Percentiles rank a stretch among this genome's conserved stretches.
Evolutionary conservation across 1,284 basidiomycete species (phyloP).

Genomic region (Moesziomyces globuligerus): DNA sequence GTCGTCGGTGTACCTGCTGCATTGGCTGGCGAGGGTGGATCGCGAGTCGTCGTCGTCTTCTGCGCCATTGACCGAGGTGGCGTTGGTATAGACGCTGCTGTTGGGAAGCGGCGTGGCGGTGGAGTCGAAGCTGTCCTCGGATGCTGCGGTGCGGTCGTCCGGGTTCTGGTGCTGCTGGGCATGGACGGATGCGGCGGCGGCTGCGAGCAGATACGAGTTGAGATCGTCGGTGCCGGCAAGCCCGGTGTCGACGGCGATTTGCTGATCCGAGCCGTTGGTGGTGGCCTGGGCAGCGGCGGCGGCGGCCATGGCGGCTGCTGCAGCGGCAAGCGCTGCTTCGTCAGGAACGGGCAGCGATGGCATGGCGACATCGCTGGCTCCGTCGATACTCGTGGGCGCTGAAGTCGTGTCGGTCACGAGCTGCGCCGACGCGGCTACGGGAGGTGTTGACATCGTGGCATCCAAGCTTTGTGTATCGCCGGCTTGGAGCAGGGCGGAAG

Average conservation of each 20-base stretch:
- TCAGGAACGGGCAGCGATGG: conserved; percentile 23
- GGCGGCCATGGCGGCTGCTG: conserved; percentile 45
- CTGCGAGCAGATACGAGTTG: conserved; percentile 47
- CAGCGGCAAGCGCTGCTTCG: conserved; percentile 41
- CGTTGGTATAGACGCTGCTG: conserved; percentile 17
- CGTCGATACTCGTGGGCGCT: conserved; percentile 1
- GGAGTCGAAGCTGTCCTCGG: conserved; percentile 16
- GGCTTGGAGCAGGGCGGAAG: neutral
- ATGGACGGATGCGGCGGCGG: conserved; percentile 46
- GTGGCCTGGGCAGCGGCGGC: conserved; percentile 35
- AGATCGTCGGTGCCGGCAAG: conserved; percentile 20
- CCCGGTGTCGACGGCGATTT: conserved; percentile 1
- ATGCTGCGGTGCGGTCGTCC: conserved; percentile 8
- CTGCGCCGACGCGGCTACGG: neutral
- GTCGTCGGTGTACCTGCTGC: conserved; percentile 30
- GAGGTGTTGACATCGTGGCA: neutral
- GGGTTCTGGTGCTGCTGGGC: conserved; percentile 35
- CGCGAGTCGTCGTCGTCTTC: conserved; percentile 19
- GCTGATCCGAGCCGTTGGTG: neutral
- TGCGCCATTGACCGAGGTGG: conserved; percentile 26
- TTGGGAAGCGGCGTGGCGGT: conserved; percentile 10
- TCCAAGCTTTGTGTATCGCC: neutral
- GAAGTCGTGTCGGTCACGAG: neutral
- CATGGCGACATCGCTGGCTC: conserved; percentile 5
- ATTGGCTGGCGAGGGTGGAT: conserved; percentile 18